Evolutionary conservation across 1,139 yeast species (phyloP).

Genomic region (Scheffersomyces cryptocercus): DNA sequence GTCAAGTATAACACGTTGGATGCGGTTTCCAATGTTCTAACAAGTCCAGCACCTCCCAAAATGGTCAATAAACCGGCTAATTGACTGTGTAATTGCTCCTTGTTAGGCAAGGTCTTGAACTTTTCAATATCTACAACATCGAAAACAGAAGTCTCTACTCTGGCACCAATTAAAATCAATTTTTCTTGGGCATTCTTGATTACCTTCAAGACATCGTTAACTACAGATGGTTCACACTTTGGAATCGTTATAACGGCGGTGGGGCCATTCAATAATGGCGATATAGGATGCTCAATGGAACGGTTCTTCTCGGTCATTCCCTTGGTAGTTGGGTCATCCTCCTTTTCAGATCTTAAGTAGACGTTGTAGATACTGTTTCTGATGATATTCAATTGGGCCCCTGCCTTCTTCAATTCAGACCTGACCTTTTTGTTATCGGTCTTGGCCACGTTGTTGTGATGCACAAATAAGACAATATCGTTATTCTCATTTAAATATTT

Average conservation of each 20-base stretch:
- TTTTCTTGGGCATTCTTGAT: conserved; percentile 69
- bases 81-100: conserved; percentile 74
- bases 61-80: conserved; percentile 82
- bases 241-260: conserved; percentile 77
- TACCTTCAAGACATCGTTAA: conserved; percentile 60
- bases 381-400: conserved; percentile 67
- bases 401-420: conserved; percentile 58
- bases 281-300: conserved; percentile 59
- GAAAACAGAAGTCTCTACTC: conserved; percentile 61
- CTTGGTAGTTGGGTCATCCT: conserved; percentile 72
- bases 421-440: conserved; percentile 66
- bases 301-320: conserved; percentile 50
- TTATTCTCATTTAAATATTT: conserved; percentile 66
- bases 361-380: conserved; percentile 72
- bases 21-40: conserved; percentile 72
- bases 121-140: conserved; percentile 54
- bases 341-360: conserved; percentile 69
- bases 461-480: conserved; percentile 72
- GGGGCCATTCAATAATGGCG: conserved; percentile 76
- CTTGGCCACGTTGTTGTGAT: conserved; percentile 78
- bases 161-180: conserved; percentile 82
- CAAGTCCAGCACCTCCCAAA: conserved; percentile 88
- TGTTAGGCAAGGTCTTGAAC: conserved; percentile 73
- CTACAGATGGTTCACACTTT: conserved; percentile 67
- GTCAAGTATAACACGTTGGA: conserved; percentile 71